A percentile compares a stretch with the other conserved stretches of the same genome.
Evolutionary conservation across 208 protist genomes (phyloP).

Genomic region (Herpetomonas samuelpessoai): DNA sequence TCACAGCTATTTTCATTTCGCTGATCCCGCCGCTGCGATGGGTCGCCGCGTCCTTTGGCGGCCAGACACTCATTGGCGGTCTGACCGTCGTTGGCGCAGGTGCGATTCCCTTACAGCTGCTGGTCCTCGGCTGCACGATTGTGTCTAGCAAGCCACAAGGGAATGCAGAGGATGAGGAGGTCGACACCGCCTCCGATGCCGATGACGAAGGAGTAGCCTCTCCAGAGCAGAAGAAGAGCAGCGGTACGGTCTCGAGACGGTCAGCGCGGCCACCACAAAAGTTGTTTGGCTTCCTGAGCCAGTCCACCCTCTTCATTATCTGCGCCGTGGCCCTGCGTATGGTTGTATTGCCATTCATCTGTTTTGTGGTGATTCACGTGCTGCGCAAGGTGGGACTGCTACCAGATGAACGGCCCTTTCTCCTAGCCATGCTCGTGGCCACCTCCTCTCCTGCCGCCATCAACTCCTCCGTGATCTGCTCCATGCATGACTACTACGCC

Average conservation of each 20-base stretch:
- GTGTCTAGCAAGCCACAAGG: constrained; percentile 14
- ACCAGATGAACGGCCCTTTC: constrained; percentile 42
- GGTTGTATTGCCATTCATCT: constrained; percentile 45
- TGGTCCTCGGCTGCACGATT: constrained; percentile 58
- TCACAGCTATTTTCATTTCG: constrained; percentile 61
- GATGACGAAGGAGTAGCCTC: background rate
- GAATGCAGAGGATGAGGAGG: background rate
- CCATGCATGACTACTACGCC: constrained; percentile 57
- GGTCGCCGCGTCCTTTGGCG: constrained; percentile 35
- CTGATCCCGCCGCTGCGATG: constrained; percentile 64
- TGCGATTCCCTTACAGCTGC: constrained; percentile 57
- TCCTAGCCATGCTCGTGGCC: constrained; percentile 56
- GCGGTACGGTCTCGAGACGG: no score
- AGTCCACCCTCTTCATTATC: constrained; percentile 24
- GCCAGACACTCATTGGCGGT: constrained; percentile 48
- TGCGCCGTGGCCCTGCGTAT: constrained; percentile 45
- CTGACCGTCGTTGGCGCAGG: constrained; percentile 48
- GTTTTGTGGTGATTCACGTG: constrained; percentile 53
- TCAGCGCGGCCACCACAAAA: no score
- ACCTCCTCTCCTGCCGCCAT: constrained; percentile 62
- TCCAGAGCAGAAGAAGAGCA: no score
- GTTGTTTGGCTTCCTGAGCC: constrained; percentile 12
- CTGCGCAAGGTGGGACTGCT: constrained; percentile 35
- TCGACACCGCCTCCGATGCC: background rate
- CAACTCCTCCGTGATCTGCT: constrained; percentile 65